Percentiles rank a stretch among this genome's conserved stretches.
These are phyloP conservation scores for Pisolithus orientalis DNA, from an alignment of 768 basidiomycete species.

Conservation along the genomic window DNA sequence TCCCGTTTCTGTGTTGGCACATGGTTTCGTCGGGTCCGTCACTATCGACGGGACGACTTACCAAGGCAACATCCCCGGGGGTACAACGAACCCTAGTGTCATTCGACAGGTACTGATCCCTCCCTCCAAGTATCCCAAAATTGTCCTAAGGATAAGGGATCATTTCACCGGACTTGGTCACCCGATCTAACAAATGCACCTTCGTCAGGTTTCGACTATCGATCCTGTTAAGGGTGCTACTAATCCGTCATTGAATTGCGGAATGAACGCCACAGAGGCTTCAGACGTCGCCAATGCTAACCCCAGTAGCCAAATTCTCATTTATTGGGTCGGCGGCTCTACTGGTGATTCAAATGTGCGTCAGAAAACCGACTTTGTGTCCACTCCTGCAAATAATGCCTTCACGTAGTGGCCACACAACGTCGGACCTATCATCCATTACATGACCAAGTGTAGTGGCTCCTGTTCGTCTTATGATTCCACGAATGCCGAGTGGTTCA, in stretches of 20 bases:
- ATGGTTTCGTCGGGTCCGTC: constrained; percentile 26
- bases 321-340: constrained; percentile 47
- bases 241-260: constrained; percentile 57
- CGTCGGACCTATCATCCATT: constrained; percentile 66
- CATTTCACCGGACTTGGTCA: background rate
- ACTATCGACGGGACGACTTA: constrained; percentile 24
- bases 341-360: constrained; percentile 33
- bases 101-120: constrained; percentile 31
- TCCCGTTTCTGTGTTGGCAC: constrained; percentile 21
- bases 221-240: constrained; percentile 49
- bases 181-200: background rate
- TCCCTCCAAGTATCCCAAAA: background rate
- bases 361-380: background rate
- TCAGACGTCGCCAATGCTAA: constrained; percentile 46
- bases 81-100: constrained; percentile 29
- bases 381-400: background rate
- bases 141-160: background rate
- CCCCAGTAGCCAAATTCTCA: constrained; percentile 47
- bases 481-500: constrained; percentile 64
- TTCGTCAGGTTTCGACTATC: constrained; percentile 28
- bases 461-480: constrained; percentile 57
- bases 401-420: constrained; percentile 44
- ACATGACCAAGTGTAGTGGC: constrained; percentile 56
- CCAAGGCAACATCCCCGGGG: constrained; percentile 26
- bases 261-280: constrained; percentile 45